Base-by-base conservation (phyloP, 768 basidiomycete genomes). In the Tricholoma sp. region DNA sequence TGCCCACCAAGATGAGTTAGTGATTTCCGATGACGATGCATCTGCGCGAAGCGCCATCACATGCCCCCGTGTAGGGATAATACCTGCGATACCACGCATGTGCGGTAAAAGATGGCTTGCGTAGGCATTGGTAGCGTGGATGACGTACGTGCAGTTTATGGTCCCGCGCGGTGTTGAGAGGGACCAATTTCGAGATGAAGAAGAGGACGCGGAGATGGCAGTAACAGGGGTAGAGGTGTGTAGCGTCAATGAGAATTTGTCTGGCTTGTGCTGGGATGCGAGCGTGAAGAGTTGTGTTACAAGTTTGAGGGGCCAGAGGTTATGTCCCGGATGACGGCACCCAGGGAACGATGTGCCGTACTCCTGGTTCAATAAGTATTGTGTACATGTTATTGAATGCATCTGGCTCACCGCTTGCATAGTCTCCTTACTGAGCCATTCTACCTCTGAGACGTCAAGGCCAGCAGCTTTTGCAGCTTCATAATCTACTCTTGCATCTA, bases 81-180 rank as follows among this genome's bases (percentile, higher is more conserved):
- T 83, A 2, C 80, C 80, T 0, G 62, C 58, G 11, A 75, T 74
- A 0, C 84, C 82, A 5, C 75, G 62, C 29, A 94, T 66, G 57
- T 83, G 79, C 0, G 91, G 88, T 12, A 97, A 74, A 36, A 96
- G 80, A 61, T 88, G 79, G 4, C 86, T 81, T 13, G 85, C 82
- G 58, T 95, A 94, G 0, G 76, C 94, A 62, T 97, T 97, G 11
- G 91, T 94, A 0, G 91, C 91, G 65, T 94, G 91, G 3, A 97
- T 72, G 37, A 96, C 80, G 57, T 85, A 83, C 18, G 75, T 69
- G 59, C 88, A 85, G 3, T 66, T 39, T 18, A 93, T 66, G 1
- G 64, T 60, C 1, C 94, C 92, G 17, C 91, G 80, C 0, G 84
- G 79, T 0, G 92, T 94, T 3, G 67, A 61, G 11, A 89, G 67